These are phyloP conservation scores for Porpolomopsis calyptriformis DNA, from an alignment of 768 basidiomycete species.

Conservation along the genomic window DNA sequence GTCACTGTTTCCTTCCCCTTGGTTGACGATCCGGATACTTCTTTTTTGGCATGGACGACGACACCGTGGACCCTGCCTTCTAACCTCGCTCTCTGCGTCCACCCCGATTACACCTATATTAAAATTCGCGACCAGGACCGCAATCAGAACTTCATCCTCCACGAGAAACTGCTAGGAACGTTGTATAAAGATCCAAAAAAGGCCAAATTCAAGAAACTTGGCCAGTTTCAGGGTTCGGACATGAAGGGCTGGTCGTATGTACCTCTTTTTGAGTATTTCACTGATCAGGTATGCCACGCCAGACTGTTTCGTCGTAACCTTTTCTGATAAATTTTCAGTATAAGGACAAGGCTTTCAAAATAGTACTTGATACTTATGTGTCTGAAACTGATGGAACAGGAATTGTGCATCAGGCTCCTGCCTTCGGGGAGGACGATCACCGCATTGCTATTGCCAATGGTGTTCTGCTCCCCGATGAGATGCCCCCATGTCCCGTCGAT, in stretches of 20 bases:
- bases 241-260: slow-evolving; percentile 95
- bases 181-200: slow-evolving; percentile 97
- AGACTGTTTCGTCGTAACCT: background rate
- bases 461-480: slow-evolving; percentile 75
- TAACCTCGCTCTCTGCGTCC: slow-evolving; percentile 89
- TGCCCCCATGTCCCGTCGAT: slow-evolving; percentile 94
- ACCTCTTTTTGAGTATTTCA: slow-evolving; percentile 95
- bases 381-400: slow-evolving; percentile 91
- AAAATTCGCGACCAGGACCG: slow-evolving; percentile 90
- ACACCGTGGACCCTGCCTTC: slow-evolving; percentile 98
- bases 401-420: slow-evolving; percentile 97
- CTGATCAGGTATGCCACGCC: slow-evolving; percentile 78
- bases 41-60: slow-evolving; percentile 94
- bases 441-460: slow-evolving; percentile 81
- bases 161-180: slow-evolving; percentile 75
- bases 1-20: slow-evolving; percentile 91
- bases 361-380: slow-evolving; percentile 86
- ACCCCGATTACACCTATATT: slow-evolving; percentile 92
- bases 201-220: slow-evolving; percentile 88
- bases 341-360: slow-evolving; percentile 83
- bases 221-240: slow-evolving; percentile 78
- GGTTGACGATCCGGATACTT: slow-evolving; percentile 84
- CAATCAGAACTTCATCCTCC: slow-evolving; percentile 82
- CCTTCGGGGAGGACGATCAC: slow-evolving; percentile 98
- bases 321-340: slow-evolving; percentile 39